phyloP scores from a whole-genome alignment of 352 stramenopile genomes.

The Pythium utonaiense region DNA sequence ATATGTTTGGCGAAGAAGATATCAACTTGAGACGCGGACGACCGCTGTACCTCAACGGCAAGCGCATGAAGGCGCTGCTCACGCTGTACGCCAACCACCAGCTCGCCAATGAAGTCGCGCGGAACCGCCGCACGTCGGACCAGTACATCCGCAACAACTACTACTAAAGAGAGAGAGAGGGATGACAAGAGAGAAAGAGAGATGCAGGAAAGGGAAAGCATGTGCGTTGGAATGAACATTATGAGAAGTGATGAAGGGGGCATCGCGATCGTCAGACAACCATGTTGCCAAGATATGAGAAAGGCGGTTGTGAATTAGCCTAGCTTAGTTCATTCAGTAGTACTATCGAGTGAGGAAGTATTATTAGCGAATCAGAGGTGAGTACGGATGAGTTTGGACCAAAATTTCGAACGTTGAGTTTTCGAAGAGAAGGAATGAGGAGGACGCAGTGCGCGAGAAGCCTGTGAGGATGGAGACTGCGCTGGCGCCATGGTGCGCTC shows the following conservation, averaged over 20 bases:
- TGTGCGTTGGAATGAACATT: no score
- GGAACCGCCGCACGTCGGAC: slow-evolving; percentile 80
- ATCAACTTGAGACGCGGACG: slow-evolving; percentile 76
- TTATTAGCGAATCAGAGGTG: no score
- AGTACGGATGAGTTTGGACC: no score
- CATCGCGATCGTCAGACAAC: no score
- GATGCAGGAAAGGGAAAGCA: neutral
- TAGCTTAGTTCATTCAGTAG: no score
- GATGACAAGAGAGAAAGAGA: neutral
- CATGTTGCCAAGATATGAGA: no score
- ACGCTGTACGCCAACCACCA: slow-evolving; percentile 76
- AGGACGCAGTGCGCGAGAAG: no score
- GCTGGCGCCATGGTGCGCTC: neutral
- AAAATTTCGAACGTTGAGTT: no score
- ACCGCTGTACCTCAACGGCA: slow-evolving; percentile 68
- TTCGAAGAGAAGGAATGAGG: no score
- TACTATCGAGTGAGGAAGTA: no score
- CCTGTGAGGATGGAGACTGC: neutral
- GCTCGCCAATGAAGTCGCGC: slow-evolving; percentile 74
- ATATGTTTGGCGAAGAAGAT: slow-evolving; percentile 89
- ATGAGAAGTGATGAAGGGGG: no score
- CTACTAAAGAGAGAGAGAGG: slow-evolving; percentile 41
- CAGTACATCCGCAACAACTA: slow-evolving; percentile 87
- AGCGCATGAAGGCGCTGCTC: slow-evolving; percentile 69
- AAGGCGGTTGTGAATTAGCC: no score